Evolutionary conservation across 345 rosid genomes (phyloP).

Genomic region (Euclidium syriacum): DNA sequence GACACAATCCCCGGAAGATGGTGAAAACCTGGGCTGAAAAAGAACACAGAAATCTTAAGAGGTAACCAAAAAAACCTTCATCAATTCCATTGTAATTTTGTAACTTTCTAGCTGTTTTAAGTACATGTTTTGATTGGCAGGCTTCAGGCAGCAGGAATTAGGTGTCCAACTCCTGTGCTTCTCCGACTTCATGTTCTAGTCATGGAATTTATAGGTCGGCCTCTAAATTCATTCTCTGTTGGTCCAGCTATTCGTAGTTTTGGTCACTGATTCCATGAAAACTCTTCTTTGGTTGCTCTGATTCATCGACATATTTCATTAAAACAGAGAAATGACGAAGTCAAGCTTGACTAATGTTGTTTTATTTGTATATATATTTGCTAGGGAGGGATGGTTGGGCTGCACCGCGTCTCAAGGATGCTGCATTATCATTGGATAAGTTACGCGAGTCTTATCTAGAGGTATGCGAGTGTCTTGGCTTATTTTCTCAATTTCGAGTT

Average conservation of each 20-base stretch:
- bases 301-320: not conserved
- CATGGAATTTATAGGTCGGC: constrained; percentile 93
- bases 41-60: constrained; percentile 91
- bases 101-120: not conserved
- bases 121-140: constrained; percentile 39
- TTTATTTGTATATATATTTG: not conserved
- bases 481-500: not conserved
- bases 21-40: constrained; percentile 99
- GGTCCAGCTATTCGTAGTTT: not conserved
- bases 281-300: not conserved
- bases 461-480: constrained; percentile 39
- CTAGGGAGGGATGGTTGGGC: constrained; percentile 95
- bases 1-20: constrained; percentile 97
- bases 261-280: not conserved
- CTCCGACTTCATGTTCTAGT: constrained; percentile 91
- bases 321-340: not conserved
- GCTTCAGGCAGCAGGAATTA: constrained; percentile 85
- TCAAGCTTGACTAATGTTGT: not conserved
- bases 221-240: not conserved
- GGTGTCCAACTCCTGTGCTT: constrained; percentile 72
- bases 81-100: not conserved
- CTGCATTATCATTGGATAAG: constrained; percentile 73
- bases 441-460: constrained; percentile 86
- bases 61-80: constrained; percentile 44
- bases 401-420: constrained; percentile 99